phyloP scores from a whole-genome alignment of 2,329 filamentous ascomycete genomes.

The Podosphaera leucotricha region DNA sequence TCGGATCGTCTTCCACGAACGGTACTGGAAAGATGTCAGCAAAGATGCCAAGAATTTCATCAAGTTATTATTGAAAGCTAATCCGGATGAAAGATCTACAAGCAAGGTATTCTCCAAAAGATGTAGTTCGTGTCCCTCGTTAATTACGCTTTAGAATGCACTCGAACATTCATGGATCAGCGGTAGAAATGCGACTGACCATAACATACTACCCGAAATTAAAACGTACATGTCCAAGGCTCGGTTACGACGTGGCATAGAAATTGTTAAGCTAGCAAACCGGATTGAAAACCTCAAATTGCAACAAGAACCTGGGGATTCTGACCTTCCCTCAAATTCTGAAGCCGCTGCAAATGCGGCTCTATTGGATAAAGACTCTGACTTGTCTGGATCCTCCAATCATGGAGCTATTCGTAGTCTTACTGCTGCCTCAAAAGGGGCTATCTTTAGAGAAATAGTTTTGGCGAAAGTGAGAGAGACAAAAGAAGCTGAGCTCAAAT shows the following conservation, averaged over 20 bases:
- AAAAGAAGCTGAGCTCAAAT: slow-evolving; percentile 61
- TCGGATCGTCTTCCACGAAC: slow-evolving; percentile 80
- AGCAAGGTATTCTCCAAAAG: slow-evolving; percentile 33
- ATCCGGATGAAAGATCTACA: slow-evolving; percentile 51
- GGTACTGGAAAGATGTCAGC: slow-evolving; percentile 97
- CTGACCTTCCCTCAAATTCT: slow-evolving; percentile 30
- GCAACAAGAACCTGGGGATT: slow-evolving; percentile 54
- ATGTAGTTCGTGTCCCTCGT: slow-evolving; percentile 8
- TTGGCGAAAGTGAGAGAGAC: slow-evolving; percentile 80
- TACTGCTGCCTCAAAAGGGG: slow-evolving; percentile 29
- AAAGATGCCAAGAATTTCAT: slow-evolving; percentile 93
- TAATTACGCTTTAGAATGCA: slow-evolving; percentile 33
- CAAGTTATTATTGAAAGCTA: slow-evolving; percentile 50
- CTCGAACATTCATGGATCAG: slow-evolving; percentile 72
- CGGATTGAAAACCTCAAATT: slow-evolving; percentile 87
- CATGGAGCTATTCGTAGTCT: slow-evolving; percentile 20
- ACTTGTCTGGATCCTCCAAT: slow-evolving; percentile 2
- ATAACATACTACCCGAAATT: slow-evolving; percentile 95
- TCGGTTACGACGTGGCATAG: slow-evolving; percentile 76
- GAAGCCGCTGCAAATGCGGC: slow-evolving; percentile 31
- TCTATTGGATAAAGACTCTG: slow-evolving; percentile 4
- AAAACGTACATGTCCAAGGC: slow-evolving; percentile 80
- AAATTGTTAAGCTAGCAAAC: slow-evolving; percentile 87
- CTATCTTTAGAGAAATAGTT: slow-evolving; percentile 87
- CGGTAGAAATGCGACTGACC: slow-evolving; percentile 75